Evolutionary conservation across 2,329 filamentous ascomycete genomes (phyloP).

Genomic region (Fusarium drepaniforme): DNA sequence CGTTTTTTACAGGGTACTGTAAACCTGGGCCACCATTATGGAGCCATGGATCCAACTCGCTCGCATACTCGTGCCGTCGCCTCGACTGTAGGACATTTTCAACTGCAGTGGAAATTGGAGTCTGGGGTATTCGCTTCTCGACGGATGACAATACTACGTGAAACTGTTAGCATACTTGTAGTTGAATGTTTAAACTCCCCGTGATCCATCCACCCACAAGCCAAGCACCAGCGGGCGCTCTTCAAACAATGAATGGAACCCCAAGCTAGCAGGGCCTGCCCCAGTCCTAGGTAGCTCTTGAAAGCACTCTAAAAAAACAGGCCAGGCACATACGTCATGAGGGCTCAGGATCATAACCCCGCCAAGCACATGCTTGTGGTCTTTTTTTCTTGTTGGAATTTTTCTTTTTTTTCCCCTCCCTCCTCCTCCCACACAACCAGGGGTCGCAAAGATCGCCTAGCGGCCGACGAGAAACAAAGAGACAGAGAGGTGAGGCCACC

Average conservation of each 20-base stretch:
- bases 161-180: not conserved
- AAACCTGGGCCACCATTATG: not conserved
- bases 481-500: not conserved
- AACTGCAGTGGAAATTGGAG: not conserved
- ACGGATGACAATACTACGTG: not conserved
- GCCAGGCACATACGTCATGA: slow-evolving; percentile 4
- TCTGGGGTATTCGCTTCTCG: not conserved
- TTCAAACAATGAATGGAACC: not conserved
- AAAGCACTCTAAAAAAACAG: not conserved
- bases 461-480: not conserved
- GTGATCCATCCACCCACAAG: not conserved
- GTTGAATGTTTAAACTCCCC: not conserved
- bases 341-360: not conserved
- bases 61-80: not conserved
- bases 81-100: not conserved
- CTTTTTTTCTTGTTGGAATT: not conserved
- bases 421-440: not conserved
- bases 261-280: not conserved
- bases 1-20: not conserved
- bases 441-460: not conserved
- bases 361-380: slow-evolving; percentile 7
- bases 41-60: not conserved
- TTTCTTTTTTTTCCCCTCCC: not conserved
- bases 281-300: not conserved
- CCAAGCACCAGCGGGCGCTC: not conserved